Base-by-base conservation (phyloP, 768 basidiomycete species). In the Leccinum broughii region DNA sequence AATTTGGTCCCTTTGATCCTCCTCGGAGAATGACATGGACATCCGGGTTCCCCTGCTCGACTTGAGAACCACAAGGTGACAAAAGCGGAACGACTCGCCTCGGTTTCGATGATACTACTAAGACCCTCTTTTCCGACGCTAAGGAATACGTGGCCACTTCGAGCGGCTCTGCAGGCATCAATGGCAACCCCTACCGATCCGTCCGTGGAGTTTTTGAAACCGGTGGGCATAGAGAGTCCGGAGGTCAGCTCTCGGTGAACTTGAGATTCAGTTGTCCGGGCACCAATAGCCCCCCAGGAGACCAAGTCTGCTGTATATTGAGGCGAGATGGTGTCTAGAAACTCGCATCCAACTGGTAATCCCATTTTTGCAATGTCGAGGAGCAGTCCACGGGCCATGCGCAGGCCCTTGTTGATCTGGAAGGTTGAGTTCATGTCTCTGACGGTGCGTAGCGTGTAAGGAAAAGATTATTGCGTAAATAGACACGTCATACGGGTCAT, bases 171-270 rank as follows among this genome's bases (percentile, higher is more conserved):
- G 76, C 95, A 98, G 3, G 96, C 96, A 75, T 99, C 95, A 50
- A 98, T 83, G 0, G 97, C 95, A 64, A 98, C 91, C 53, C 87
- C 85, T 48, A 96, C 85, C 30, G 87, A 88, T 41, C 97, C 97
- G 67, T 98, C 97, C 2, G 96, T 98, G 11, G 92, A 92, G 69
- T 99, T 99, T 78, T 99, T 99, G 86, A 99, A 98, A 8, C 97
- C 97, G 5, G 95, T 93, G 3, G 92, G 90, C 91, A 96, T 94
- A 15, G 91, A 93, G n/a, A 96, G 79, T 2, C 88, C 92, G 6
- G 88, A 90, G 10, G 86, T 85, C 15, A 96, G 81, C 75, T 96
- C 94, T 51, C 94, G 88, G 71, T 96, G 94, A 15, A 96, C 92
- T 72, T 96, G 90, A 4, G 90, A 93, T 73, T 96, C 94, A 1